A percentile compares a stretch with the other conserved stretches of the same genome.
phyloP scores from a whole-genome alignment of 306 rosid species.

The Trifolium fragiferum region DNA sequence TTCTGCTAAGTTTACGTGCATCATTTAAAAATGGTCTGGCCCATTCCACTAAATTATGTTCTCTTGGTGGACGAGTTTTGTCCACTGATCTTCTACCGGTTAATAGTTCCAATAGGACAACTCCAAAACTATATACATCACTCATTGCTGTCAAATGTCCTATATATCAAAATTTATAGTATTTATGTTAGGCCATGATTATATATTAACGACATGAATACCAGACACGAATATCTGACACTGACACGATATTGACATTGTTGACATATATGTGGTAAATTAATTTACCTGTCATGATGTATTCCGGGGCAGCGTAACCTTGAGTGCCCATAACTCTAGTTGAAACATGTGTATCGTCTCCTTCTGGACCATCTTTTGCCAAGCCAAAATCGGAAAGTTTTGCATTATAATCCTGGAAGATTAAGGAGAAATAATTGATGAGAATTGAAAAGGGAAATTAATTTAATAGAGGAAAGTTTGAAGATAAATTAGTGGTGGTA shows the following conservation, averaged over 20 bases:
- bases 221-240: neutral
- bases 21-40: slow-evolving; percentile 78
- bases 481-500: slow-evolving; percentile 1
- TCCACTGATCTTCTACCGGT: slow-evolving; percentile 87
- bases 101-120: slow-evolving; percentile 72
- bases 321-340: slow-evolving; percentile 96
- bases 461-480: neutral
- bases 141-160: slow-evolving; percentile 97
- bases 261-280: neutral
- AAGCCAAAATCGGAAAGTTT: slow-evolving; percentile 96
- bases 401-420: slow-evolving; percentile 69
- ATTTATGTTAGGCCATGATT: neutral
- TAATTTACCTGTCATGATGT: slow-evolving; percentile 83
- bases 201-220: neutral
- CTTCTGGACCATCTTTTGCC: slow-evolving; percentile 98
- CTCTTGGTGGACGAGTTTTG: slow-evolving; percentile 66
- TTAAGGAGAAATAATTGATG: neutral
- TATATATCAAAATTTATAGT: neutral
- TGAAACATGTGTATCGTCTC: slow-evolving; percentile 95
- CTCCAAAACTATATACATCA: slow-evolving; percentile 95
- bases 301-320: slow-evolving; percentile 97
- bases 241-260: neutral
- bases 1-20: slow-evolving; percentile 53
- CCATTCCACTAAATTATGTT: slow-evolving; percentile 84
- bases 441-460: neutral